Evolutionary conservation across 257 asterid species (phyloP).

Genomic region (Rubia yunnanensis): DNA sequence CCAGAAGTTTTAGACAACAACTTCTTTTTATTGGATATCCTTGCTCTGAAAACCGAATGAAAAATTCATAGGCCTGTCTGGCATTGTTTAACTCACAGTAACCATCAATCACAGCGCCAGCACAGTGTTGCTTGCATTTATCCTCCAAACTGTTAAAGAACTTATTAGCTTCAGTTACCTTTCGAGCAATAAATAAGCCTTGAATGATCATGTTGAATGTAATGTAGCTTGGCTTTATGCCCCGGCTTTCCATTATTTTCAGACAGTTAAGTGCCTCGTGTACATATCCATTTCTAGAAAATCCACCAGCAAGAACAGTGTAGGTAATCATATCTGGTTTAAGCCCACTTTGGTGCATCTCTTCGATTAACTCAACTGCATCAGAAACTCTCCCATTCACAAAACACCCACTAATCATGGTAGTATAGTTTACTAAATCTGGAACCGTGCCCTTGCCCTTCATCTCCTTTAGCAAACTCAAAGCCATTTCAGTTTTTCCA

Average conservation of each 20-base stretch:
- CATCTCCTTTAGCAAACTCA: conserved; percentile 60
- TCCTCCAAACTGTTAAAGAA: conserved; percentile 41
- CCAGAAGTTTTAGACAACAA: conserved; percentile 47
- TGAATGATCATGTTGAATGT: conserved; percentile 64
- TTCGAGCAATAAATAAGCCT: conserved; percentile 56
- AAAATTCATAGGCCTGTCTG: conserved; percentile 38
- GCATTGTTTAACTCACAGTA: conserved; percentile 49
- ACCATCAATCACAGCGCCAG: conserved; percentile 54
- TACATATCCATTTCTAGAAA: conserved; percentile 42
- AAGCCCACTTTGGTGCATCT: conserved; percentile 48
- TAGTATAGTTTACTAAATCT: conserved; percentile 60
- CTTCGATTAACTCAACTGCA: conserved; percentile 45
- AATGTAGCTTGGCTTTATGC: conserved; percentile 39
- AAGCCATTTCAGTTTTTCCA: conserved; percentile 53
- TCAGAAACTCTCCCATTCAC: conserved; percentile 40
- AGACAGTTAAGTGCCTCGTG: conserved; percentile 33
- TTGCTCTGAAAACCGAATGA: conserved; percentile 23
- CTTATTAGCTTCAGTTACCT: conserved; percentile 51
- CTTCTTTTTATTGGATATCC: conserved; percentile 31
- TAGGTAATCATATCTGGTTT: conserved; percentile 53
- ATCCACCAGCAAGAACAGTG: conserved; percentile 59
- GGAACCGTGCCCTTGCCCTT: conserved; percentile 42
- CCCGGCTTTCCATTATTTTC: conserved; percentile 45
- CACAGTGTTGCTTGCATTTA: conserved; percentile 43
- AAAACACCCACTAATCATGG: conserved; percentile 60